Percentiles rank a stretch among this genome's conserved stretches.
phyloP scores from a whole-genome alignment of 208 protist genomes.

The Trypanosoma conorhini region DNA sequence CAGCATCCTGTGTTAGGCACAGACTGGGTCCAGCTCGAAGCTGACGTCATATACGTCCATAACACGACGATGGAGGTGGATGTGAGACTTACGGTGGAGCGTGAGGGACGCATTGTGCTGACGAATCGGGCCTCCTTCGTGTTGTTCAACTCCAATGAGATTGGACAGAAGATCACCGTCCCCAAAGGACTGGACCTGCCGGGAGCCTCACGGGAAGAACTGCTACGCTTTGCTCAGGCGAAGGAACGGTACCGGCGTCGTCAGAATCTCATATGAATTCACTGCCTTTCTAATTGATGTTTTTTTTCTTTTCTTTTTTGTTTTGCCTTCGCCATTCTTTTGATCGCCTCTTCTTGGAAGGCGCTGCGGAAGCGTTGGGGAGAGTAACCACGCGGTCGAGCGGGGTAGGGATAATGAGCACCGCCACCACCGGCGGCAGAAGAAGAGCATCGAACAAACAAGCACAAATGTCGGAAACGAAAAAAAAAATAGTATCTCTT shows the following conservation, averaged over 20 bases:
- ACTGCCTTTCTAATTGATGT: not conserved
- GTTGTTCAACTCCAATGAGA: conserved; percentile 83
- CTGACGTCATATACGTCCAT: conserved; percentile 84
- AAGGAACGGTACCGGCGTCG: conserved; percentile 53
- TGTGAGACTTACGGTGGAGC: conserved; percentile 71
- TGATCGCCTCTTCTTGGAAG: no score
- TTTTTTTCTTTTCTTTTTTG: conserved; percentile 7
- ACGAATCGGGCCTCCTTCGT: conserved; percentile 90
- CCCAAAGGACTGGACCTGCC: conserved; percentile 68
- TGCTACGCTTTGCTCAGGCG: conserved; percentile 69
- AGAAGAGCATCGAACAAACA: no score
- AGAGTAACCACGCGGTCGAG: no score
- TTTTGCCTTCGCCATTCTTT: no score
- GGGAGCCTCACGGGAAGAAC: conserved; percentile 65
- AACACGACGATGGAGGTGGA: conserved; percentile 93
- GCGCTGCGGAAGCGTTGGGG: no score
- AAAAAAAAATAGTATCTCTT: no score
- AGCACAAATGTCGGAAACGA: no score
- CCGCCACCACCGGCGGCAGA: no score
- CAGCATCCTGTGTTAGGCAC: conserved; percentile 80
- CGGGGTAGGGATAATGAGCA: no score
- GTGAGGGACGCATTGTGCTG: conserved; percentile 46
- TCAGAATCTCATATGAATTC: conserved; percentile 21
- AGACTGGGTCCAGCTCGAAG: conserved; percentile 87
- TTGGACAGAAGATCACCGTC: conserved; percentile 78